phyloP scores from a whole-genome alignment of 2,329 filamentous ascomycete species.

The Colletotrichum navitas region DNA sequence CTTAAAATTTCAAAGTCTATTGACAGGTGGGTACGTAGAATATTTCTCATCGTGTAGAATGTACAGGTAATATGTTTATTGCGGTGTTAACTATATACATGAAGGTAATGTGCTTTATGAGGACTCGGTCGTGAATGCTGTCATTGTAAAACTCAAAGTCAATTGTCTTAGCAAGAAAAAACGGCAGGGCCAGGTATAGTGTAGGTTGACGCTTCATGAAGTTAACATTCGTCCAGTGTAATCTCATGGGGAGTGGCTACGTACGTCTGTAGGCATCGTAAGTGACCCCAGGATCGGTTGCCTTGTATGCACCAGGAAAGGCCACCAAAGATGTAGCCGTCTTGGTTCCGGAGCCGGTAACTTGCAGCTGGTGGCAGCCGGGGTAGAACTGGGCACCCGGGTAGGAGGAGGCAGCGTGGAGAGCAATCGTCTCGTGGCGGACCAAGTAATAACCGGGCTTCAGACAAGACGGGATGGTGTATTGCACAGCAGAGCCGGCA shows the following conservation, averaged over 20 bases:
- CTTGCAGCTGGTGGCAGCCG: conserved; percentile 68
- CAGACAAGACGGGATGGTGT: conserved; percentile 67
- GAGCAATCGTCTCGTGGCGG: conserved; percentile 68
- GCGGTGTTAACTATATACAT: conserved; percentile 16
- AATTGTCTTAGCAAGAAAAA: conserved; percentile 57
- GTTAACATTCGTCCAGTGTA: conserved; percentile 55
- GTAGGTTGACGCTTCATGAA: conserved; percentile 52
- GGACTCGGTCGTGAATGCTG: too few species aligned
- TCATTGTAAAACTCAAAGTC: background rate
- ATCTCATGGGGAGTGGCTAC: conserved; percentile 54
- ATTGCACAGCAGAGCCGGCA: conserved; percentile 58
- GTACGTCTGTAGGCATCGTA: conserved; percentile 64
- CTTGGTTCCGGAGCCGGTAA: conserved; percentile 62
- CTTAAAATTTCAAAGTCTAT: too few species aligned
- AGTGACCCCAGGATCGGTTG: conserved; percentile 63
- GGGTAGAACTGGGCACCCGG: conserved; percentile 70
- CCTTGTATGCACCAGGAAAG: conserved; percentile 67
- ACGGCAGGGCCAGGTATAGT: conserved; percentile 62
- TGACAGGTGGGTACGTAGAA: too few species aligned
- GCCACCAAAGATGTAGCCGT: conserved; percentile 58
- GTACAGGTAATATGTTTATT: background rate
- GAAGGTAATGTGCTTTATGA: background rate
- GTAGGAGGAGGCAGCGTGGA: conserved; percentile 62
- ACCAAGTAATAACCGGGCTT: conserved; percentile 68
- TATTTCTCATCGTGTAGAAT: too few species aligned